Evolutionary conservation across 345 rosid genomes (phyloP).

Genomic region (Citrus inodora): DNA sequence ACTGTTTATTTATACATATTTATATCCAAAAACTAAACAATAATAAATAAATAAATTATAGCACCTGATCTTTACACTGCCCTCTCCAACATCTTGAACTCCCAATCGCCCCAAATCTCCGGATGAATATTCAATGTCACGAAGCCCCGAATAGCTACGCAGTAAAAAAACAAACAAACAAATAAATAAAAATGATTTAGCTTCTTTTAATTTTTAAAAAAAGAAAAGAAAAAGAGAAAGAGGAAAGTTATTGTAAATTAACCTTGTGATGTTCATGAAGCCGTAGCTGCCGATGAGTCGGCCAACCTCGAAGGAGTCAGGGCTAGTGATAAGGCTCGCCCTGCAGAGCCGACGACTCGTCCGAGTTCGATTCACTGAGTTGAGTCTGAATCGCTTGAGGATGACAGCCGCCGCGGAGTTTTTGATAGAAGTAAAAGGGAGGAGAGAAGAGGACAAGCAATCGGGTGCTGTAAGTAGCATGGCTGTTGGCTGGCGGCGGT

Average conservation of each 20-base stretch:
- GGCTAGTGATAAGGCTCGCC: conserved; percentile 59
- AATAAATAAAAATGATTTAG: neutral
- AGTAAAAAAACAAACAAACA: neutral
- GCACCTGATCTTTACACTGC: conserved; percentile 81
- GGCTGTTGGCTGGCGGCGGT: neutral
- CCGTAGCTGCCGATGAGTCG: conserved; percentile 88
- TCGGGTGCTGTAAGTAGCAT: conserved; percentile 26
- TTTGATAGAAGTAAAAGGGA: conserved; percentile 16
- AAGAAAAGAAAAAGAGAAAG: no score
- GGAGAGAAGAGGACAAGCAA: conserved; percentile 12
- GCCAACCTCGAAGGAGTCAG: conserved; percentile 90
- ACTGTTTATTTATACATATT: no score
- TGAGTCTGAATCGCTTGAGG: conserved; percentile 16
- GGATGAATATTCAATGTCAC: conserved; percentile 41
- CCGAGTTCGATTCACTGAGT: conserved; percentile 25
- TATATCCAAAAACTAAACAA: no score
- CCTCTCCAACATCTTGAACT: conserved; percentile 86
- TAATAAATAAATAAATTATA: neutral
- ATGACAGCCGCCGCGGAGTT: conserved; percentile 9
- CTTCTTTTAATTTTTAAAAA: no score
- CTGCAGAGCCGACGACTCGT: conserved; percentile 36
- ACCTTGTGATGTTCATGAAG: conserved; percentile 93
- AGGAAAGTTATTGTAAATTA: neutral
- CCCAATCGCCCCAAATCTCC: conserved; percentile 48
- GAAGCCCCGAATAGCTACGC: conserved; percentile 67